Evolutionary conservation across 108 stramenopile genomes (phyloP).

Genomic region (Schizochytrium sp.): DNA sequence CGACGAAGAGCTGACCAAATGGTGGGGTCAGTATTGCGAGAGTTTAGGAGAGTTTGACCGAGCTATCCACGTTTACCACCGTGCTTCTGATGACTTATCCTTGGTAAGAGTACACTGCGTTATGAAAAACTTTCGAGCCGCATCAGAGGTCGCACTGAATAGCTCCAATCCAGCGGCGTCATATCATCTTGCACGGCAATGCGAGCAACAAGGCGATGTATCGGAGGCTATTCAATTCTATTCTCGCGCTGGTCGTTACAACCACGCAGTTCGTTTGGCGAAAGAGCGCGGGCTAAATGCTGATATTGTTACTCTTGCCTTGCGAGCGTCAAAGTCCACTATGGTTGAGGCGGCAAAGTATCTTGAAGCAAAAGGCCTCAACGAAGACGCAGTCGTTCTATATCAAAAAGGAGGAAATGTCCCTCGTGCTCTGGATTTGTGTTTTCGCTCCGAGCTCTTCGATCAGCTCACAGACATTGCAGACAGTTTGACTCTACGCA

Average conservation of each 20-base stretch:
- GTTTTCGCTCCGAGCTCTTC: conserved; percentile 73
- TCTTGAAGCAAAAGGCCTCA: conserved; percentile 78
- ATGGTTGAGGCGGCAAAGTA: conserved; percentile 77
- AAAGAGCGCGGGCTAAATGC: conserved; percentile 75
- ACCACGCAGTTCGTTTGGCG: conserved; percentile 82
- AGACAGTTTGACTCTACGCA: conserved; percentile 67
- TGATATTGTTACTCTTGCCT: conserved; percentile 76
- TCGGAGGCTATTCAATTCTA: conserved; percentile 72
- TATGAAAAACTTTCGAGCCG: conserved; percentile 62
- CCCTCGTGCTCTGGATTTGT: conserved; percentile 76
- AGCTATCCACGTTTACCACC: conserved; percentile 72
- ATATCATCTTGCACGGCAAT: conserved; percentile 79
- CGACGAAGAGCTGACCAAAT: conserved; percentile 73
- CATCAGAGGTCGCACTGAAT: conserved; percentile 73
- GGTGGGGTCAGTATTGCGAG: conserved; percentile 81
- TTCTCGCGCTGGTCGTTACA: conserved; percentile 73
- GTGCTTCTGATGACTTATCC: conserved; percentile 71
- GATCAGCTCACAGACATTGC: conserved; percentile 74
- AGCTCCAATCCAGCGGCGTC: conserved; percentile 74
- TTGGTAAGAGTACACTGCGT: conserved; percentile 77
- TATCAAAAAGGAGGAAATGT: conserved; percentile 79
- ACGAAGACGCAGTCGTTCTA: conserved; percentile 80
- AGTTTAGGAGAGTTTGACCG: conserved; percentile 70
- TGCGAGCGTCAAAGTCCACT: conserved; percentile 70
- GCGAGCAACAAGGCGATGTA: conserved; percentile 67